Evolutionary conservation across 139 green algal genomes (phyloP).

Genomic region (Chlamydomonas schloesseri): DNA sequence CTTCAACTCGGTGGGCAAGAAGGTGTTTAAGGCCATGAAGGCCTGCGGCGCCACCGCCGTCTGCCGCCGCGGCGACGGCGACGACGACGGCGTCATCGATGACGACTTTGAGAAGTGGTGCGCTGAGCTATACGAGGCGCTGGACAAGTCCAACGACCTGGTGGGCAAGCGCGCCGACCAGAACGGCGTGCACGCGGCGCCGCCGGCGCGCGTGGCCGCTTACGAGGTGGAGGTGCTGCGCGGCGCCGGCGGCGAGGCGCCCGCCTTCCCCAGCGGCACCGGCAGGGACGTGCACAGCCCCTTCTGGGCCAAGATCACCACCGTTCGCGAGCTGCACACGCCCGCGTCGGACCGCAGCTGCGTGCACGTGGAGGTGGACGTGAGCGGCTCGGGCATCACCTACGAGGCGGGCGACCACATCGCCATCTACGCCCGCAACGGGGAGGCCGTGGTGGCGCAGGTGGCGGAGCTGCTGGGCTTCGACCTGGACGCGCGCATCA

Average conservation of each 20-base stretch:
- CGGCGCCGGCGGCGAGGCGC: not conserved
- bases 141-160: constrained; percentile 70
- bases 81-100: constrained; percentile 93
- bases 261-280: constrained; percentile 50
- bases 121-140: constrained; percentile 67
- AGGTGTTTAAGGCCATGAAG: constrained; percentile 78
- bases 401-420: constrained; percentile 94
- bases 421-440: constrained; percentile 89
- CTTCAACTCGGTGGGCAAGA: constrained; percentile 92
- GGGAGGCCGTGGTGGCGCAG: constrained; percentile 69
- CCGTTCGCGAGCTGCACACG: constrained; percentile 87
- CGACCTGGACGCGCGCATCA: constrained; percentile 57
- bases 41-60: constrained; percentile 79
- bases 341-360: constrained; percentile 84
- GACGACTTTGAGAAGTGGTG: constrained; percentile 96
- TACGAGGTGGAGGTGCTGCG: constrained; percentile 69
- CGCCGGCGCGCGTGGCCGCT: constrained; percentile 44
- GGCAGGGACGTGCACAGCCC: constrained; percentile 64
- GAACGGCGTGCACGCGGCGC: constrained; percentile 7
- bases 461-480: constrained; percentile 76
- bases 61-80: constrained; percentile 80
- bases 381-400: constrained; percentile 39
- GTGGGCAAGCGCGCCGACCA: constrained; percentile 50
- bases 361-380: constrained; percentile 95
- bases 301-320: constrained; percentile 68